Percentiles rank a stretch among this genome's conserved stretches.
Conservation (phyloP, 805 yeast genomes). For the Danielozyma ontarioensis region DNA sequence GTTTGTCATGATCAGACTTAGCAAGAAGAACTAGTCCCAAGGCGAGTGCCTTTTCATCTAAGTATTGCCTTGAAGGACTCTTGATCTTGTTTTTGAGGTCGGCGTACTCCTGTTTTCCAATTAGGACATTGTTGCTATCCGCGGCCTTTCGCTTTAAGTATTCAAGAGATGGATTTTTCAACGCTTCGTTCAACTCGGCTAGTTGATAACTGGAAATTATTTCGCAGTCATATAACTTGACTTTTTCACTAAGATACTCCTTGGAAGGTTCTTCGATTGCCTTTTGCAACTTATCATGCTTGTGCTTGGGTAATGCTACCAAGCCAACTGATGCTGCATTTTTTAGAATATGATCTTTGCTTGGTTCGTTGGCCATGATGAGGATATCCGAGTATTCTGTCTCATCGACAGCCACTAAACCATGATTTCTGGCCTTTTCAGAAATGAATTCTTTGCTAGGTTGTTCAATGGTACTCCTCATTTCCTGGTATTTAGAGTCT, state of each 20-base stretch:
- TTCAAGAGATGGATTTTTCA: slow-evolving; percentile 7
- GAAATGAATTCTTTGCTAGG: slow-evolving; percentile 4
- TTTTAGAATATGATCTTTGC: slow-evolving; percentile 7
- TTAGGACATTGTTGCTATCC: slow-evolving; percentile 3
- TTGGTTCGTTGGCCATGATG: slow-evolving; percentile 10
- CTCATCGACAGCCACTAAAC: slow-evolving; percentile 12
- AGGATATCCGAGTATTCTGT: slow-evolving; percentile 5
- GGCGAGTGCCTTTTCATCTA: slow-evolving; percentile 1
- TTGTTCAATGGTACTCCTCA: neutral
- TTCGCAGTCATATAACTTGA: neutral
- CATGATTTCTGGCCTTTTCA: slow-evolving; percentile 4
- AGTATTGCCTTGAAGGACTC: neutral
- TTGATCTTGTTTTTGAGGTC: slow-evolving; percentile 7
- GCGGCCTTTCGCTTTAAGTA: slow-evolving; percentile 4
- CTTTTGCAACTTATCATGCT: slow-evolving; percentile 6
- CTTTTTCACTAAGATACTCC: slow-evolving; percentile 7
- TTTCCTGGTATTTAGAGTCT: neutral
- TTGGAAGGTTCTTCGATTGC: slow-evolving; percentile 9
- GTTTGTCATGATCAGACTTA: neutral
- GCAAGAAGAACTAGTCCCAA: slow-evolving; percentile 1
- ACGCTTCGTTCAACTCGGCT: neutral
- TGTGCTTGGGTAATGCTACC: slow-evolving; percentile 3
- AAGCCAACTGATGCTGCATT: slow-evolving; percentile 8
- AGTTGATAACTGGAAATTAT: neutral
- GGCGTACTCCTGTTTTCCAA: slow-evolving; percentile 8